Conservation (phyloP, 2,329 filamentous ascomycete species). For the Capronia coronata region DNA sequence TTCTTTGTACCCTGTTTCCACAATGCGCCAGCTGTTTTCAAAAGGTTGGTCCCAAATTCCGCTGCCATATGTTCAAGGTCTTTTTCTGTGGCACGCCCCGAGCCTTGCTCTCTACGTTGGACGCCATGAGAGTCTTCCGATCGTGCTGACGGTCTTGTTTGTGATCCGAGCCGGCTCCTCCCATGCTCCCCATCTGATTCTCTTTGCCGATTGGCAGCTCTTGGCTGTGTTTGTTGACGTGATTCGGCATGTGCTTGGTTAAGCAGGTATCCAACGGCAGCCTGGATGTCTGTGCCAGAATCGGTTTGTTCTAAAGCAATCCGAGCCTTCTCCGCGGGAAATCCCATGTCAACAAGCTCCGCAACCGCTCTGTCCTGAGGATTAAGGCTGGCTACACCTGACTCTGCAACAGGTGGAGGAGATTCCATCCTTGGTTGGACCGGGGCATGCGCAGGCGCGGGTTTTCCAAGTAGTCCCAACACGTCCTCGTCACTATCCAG, state of each 20-base stretch:
- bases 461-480: conserved; percentile 54
- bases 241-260: conserved; percentile 85
- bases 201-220: conserved; percentile 12
- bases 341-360: conserved; percentile 91
- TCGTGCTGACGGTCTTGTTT: conserved; percentile 24
- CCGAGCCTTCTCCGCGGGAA: conserved; percentile 74
- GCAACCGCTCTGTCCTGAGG: conserved; percentile 73
- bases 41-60: conserved; percentile 71
- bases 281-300: conserved; percentile 72
- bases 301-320: conserved; percentile 74
- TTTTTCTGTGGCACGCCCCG: conserved; percentile 49
- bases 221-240: conserved; percentile 54
- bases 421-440: conserved; percentile 8
- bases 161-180: conserved; percentile 49
- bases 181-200: conserved; percentile 35
- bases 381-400: conserved; percentile 32
- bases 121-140: conserved; percentile 4
- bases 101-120: conserved; percentile 30
- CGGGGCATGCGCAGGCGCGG: conserved; percentile 51
- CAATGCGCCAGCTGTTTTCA: conserved; percentile 89
- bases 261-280: conserved; percentile 79
- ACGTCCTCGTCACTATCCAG: conserved; percentile 56
- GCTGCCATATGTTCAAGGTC: conserved; percentile 77
- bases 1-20: conserved; percentile 96
- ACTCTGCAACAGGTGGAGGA: conserved; percentile 15